Evolutionary conservation across 164 flowering plant species (phyloP).

Genomic region (Magnolia changhungtana): DNA sequence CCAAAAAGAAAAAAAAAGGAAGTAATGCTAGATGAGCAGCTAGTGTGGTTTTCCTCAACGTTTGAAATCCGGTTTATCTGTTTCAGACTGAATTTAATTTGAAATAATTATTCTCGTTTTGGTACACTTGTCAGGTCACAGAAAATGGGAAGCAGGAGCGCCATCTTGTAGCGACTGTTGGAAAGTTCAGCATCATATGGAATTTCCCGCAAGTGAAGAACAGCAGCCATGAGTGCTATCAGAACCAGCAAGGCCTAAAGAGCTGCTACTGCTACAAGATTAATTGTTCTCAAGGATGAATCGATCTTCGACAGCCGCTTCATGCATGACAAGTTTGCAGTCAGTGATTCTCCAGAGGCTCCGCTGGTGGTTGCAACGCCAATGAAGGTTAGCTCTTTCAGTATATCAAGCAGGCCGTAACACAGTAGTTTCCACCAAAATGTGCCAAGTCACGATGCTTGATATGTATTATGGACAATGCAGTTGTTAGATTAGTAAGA

Average conservation of each 20-base stretch:
- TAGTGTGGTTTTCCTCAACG: too few species aligned
- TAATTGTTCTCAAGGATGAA: conserved; percentile 80
- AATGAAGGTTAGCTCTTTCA: conserved; percentile 89
- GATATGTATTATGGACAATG: background rate
- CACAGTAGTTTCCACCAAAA: background rate
- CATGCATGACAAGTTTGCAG: conserved; percentile 93
- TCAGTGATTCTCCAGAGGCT: conserved; percentile 82
- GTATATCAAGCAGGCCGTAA: conserved; percentile 67
- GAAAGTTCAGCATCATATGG: conserved; percentile 87
- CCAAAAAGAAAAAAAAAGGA: too few species aligned
- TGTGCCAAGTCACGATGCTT: background rate
- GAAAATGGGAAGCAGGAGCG: conserved; percentile 87
- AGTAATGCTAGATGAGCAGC: too few species aligned
- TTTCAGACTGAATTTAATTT: too few species aligned
- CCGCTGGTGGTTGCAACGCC: conserved; percentile 94
- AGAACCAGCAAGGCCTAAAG: conserved; percentile 77
- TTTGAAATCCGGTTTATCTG: too few species aligned
- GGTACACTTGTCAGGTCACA: conserved; percentile 44
- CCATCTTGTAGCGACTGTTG: conserved; percentile 83
- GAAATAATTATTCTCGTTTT: too few species aligned
- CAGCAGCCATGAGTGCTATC: conserved; percentile 85
- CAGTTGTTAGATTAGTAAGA: background rate
- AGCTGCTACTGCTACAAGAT: conserved; percentile 96
- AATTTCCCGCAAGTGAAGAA: conserved; percentile 81
- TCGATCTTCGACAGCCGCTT: conserved; percentile 92